Base-by-base conservation (phyloP, 2,329 filamentous ascomycete species). In the Pestalotiopsis sp. region DNA sequence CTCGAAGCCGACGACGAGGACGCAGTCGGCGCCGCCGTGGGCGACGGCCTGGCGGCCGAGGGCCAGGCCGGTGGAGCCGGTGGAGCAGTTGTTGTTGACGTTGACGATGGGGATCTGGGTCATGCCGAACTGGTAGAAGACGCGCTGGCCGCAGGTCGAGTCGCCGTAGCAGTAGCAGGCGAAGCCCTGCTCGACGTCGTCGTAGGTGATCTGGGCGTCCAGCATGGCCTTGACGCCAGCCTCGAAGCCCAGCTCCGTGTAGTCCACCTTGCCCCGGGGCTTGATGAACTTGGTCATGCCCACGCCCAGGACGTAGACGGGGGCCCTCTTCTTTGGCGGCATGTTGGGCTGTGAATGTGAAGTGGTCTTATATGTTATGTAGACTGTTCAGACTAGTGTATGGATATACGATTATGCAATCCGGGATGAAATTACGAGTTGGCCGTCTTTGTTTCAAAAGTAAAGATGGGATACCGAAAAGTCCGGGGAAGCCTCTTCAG, bases 221-320 rank as follows among this genome's bases (percentile, higher is more conserved):
- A 91, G 85, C 86, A 97, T 90, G 63, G 94, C 94, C 82, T 97
- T 97, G 79, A 96, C 86, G 74, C 94, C 94, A 12, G 94, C 94
- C 82, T 98, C 95, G 80, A 95, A 98, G 68, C 95, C 95, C 27
- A 98, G 90, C 79, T 97, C 95, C 7, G 94, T 94, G 83, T 98
- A 98, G 84, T 97, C 94, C 73, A 97, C 93, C 80, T 95, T 95
- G 79, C 94, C 93, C 68, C 95, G 90, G 57, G 95, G 95, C 86
- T 98, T 98, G 88, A 98, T 95, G 88, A 98, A 98, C 83, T 97
- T 97, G 83, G 95, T 98, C 93, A 98, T 96, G 84, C 95, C 95
- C 75, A 98, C 96, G 85, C 95, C 95, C 70, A 98, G 90, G 78
- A 98, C 93, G 86, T 98, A 98, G 86, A 85, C 85, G 69, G 86